Evolutionary conservation across 192 early-diverging fungal genomes (phyloP).

Genomic region (Mortierella alpina): DNA sequence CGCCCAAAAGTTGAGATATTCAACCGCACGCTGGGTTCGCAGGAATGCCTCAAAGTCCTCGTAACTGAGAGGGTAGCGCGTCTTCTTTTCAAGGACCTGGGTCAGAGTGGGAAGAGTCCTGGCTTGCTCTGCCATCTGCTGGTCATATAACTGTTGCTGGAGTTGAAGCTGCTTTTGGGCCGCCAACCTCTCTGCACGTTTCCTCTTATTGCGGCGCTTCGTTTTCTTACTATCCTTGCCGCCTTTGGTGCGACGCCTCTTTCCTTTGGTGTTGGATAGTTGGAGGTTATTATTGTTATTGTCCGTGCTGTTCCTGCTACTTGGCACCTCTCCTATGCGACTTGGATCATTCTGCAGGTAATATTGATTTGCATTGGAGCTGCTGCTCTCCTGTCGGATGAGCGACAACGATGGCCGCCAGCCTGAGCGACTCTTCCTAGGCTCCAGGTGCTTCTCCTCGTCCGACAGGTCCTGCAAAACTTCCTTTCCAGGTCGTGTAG

Average conservation of each 20-base stretch:
- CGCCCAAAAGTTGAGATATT: conserved; percentile 52
- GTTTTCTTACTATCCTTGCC: conserved; percentile 26
- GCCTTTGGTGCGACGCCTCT: conserved; percentile 6
- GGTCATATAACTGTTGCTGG: conserved; percentile 32
- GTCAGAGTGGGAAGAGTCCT: background rate
- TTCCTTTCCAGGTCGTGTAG: conserved; percentile 26
- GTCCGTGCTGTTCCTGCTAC: background rate
- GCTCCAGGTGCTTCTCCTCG: conserved; percentile 32
- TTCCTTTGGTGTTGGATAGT: background rate
- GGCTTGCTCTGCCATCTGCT: conserved; percentile 23
- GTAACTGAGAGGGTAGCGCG: conserved; percentile 38
- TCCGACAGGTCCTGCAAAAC: conserved; percentile 35
- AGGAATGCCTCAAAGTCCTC: conserved; percentile 52
- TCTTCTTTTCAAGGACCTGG: conserved; percentile 40
- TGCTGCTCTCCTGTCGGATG: conserved; percentile 40
- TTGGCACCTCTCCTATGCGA: conserved; percentile 16
- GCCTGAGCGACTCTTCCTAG: conserved; percentile 30
- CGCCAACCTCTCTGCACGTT: conserved; percentile 12
- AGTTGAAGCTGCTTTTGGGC: conserved; percentile 6
- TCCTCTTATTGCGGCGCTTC: conserved; percentile 17
- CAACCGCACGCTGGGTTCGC: conserved; percentile 27
- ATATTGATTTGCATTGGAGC: conserved; percentile 12
- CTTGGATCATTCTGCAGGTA: conserved; percentile 38
- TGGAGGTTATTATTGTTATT: background rate
- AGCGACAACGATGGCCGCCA: conserved; percentile 44